These are phyloP conservation scores for Candida corydali DNA, from an alignment of 805 yeast genomes.

Conservation along the genomic window DNA sequence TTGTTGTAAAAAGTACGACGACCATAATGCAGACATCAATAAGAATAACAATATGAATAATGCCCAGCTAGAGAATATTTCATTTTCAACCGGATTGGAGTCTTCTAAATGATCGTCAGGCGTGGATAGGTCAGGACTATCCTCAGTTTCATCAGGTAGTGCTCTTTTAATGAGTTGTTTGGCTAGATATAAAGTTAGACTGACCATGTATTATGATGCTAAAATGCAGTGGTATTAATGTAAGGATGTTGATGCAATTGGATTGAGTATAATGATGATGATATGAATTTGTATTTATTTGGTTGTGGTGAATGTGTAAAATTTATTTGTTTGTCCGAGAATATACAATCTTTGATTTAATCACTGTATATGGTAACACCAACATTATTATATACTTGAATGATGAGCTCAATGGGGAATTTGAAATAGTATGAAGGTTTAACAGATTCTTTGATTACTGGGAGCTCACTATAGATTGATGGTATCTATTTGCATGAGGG, in stretches of 20 bases:
- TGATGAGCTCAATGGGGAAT: too few species aligned
- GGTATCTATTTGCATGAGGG: too few species aligned
- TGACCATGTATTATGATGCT: conserved; percentile 22
- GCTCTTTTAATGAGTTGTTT: conserved; percentile 32
- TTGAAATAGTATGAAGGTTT: too few species aligned
- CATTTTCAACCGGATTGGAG: conserved; percentile 85
- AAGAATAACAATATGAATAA: conserved; percentile 78
- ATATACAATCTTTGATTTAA: too few species aligned
- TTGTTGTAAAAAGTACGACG: conserved; percentile 88
- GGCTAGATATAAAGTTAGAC: conserved; percentile 21
- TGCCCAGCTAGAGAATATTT: conserved; percentile 97
- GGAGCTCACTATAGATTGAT: too few species aligned
- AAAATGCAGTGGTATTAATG: neutral
- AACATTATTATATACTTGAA: too few species aligned
- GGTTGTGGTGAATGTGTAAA: too few species aligned
- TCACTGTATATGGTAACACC: too few species aligned
- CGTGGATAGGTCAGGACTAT: conserved; percentile 34
- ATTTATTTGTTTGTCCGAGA: too few species aligned
- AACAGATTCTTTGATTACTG: too few species aligned
- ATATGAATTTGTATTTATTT: too few species aligned
- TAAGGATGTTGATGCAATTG: too few species aligned
- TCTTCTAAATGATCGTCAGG: conserved; percentile 57
- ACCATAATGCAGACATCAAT: conserved; percentile 88
- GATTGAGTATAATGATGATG: neutral
- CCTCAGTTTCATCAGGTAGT: conserved; percentile 27